phyloP scores from a whole-genome alignment of 495 filamentous ascomycete genomes.

The Xylaria bambusicola region DNA sequence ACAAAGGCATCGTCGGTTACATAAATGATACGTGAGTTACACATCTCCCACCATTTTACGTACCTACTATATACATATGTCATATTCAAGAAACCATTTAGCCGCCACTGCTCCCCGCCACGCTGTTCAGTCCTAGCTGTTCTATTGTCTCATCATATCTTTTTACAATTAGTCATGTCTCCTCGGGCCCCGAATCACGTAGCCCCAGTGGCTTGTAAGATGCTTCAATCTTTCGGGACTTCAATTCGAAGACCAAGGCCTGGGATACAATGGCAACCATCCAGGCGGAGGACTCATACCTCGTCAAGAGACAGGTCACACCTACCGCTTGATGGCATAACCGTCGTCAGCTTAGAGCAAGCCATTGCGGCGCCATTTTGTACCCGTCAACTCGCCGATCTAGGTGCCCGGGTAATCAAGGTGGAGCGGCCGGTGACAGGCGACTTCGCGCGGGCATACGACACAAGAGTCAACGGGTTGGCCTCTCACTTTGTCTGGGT shows the following conservation, averaged over 20 bases:
- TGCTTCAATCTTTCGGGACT: not conserved
- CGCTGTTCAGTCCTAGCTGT: too few species aligned
- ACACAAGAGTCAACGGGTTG: constrained; percentile 48
- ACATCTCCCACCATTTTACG: too few species aligned
- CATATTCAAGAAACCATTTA: too few species aligned
- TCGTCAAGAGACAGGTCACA: constrained; percentile 31
- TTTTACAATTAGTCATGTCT: too few species aligned
- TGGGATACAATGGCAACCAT: not conserved
- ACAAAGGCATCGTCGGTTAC: too few species aligned
- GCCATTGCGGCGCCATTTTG: constrained; percentile 57
- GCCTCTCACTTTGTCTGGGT: constrained; percentile 57
- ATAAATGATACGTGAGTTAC: too few species aligned
- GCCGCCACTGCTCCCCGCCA: too few species aligned
- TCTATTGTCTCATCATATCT: too few species aligned
- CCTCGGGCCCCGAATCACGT: too few species aligned
- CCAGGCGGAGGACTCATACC: not conserved
- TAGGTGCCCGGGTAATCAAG: constrained; percentile 57
- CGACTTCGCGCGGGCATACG: constrained; percentile 55
- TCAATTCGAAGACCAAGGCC: not conserved
- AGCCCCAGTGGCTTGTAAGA: not conserved
- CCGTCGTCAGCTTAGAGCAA: constrained; percentile 55
- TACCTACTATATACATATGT: too few species aligned
- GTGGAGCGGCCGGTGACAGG: constrained; percentile 51
- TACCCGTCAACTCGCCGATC: constrained; percentile 54
- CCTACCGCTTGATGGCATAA: constrained; percentile 48